Percentiles rank a stretch among this genome's conserved stretches.
phyloP scores from a whole-genome alignment of 192 early-diverging fungal genomes.

The Jimgerdemannia flammicorona region DNA sequence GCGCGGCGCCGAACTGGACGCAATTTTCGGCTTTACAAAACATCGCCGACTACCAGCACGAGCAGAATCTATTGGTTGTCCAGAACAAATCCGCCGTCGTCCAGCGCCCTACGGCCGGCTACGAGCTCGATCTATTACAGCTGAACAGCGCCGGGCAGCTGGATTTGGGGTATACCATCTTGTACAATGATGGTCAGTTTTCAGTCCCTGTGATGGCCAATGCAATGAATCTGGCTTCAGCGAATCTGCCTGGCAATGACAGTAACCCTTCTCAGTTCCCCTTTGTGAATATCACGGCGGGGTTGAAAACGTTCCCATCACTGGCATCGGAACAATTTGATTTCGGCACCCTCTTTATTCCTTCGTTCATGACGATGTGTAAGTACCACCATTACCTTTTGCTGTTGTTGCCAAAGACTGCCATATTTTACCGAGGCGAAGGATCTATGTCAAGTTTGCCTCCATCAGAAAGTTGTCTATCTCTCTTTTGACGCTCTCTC shows the following conservation, averaged over 20 bases:
- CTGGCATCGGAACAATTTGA: slow-evolving; percentile 30
- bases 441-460: too few species aligned
- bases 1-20: slow-evolving; percentile 13
- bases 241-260: slow-evolving; percentile 15
- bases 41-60: slow-evolving; percentile 23
- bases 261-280: slow-evolving; percentile 10
- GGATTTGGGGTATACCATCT: slow-evolving; percentile 28
- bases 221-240: slow-evolving; percentile 19
- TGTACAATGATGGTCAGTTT: slow-evolving; percentile 6
- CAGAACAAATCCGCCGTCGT: slow-evolving; percentile 24
- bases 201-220: slow-evolving; percentile 27
- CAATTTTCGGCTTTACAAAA: slow-evolving; percentile 25
- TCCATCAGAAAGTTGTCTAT: too few species aligned
- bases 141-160: slow-evolving; percentile 13
- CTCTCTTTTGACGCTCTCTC: too few species aligned
- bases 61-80: slow-evolving; percentile 27
- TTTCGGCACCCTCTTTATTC: slow-evolving; percentile 27
- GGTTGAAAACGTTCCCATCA: slow-evolving; percentile 23
- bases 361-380: slow-evolving; percentile 35
- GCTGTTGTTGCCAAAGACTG: neutral
- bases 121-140: slow-evolving; percentile 24
- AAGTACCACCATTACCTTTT: neutral
- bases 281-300: slow-evolving; percentile 17
- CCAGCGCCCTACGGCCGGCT: slow-evolving; percentile 22
- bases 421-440: too few species aligned